A percentile compares a stretch with the other conserved stretches of the same genome.
Conservation (phyloP, 106 monocot species). For the Alisma plantagoaquatica region DNA sequence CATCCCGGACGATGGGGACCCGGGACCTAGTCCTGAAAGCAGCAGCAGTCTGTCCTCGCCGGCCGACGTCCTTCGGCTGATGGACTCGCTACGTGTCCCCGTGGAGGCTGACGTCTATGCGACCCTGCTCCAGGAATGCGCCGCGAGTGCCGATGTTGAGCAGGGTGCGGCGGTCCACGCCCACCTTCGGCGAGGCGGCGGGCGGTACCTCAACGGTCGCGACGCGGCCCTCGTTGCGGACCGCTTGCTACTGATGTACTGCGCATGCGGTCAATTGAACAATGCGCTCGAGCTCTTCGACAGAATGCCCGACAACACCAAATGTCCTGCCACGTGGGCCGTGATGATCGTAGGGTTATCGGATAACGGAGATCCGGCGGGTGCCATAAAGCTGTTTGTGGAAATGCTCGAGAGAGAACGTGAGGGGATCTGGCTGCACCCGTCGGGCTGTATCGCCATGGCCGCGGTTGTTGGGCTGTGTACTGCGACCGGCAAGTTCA, state of each 20-base stretch:
- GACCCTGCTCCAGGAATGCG: conserved; percentile 52
- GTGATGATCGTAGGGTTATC: conserved; percentile 32
- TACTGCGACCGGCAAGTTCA: conserved; percentile 6
- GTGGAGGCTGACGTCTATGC: conserved; percentile 45
- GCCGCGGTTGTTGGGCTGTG: conserved; percentile 30
- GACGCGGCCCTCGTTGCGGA: conserved; percentile 27
- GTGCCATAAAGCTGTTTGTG: conserved; percentile 36
- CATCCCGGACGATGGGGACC: too few species aligned
- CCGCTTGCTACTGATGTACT: conserved; percentile 55
- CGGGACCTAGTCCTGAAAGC: too few species aligned
- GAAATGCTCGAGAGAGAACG: conserved; percentile 23
- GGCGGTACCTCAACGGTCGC: background rate
- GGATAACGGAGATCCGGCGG: conserved; percentile 8
- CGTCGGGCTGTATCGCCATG: background rate
- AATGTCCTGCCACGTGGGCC: conserved; percentile 40
- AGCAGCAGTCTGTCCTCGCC: background rate
- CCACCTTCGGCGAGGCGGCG: conserved; percentile 24
- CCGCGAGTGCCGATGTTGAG: conserved; percentile 25
- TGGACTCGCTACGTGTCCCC: conserved; percentile 54
- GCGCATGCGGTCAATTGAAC: conserved; percentile 13
- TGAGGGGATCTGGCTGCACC: background rate
- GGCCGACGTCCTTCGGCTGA: conserved; percentile 52
- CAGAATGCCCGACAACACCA: conserved; percentile 43
- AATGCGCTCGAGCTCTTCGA: conserved; percentile 43
- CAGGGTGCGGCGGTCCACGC: conserved; percentile 30